phyloP scores from a whole-genome alignment of 1,139 yeast genomes.

The Wickerhamiella infanticola region DNA sequence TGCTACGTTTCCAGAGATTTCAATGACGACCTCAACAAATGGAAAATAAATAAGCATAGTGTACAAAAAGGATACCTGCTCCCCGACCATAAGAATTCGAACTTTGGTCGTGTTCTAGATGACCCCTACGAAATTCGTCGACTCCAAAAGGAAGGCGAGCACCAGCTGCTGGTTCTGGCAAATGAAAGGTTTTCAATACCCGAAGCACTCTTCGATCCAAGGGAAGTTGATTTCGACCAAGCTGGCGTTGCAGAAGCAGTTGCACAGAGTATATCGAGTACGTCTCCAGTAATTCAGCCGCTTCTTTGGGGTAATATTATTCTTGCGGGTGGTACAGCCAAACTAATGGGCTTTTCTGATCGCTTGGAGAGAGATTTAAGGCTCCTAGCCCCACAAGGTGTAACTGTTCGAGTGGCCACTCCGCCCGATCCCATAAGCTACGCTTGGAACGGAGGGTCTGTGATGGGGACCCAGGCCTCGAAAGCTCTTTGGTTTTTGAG shows the following conservation, averaged over 20 bases:
- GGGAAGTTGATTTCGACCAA: conserved; percentile 59
- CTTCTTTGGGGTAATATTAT: conserved; percentile 65
- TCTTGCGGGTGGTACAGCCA: conserved; percentile 70
- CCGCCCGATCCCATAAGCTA: conserved; percentile 31
- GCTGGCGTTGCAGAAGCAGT: conserved; percentile 62
- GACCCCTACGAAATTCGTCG: conserved; percentile 32
- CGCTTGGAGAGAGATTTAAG: conserved; percentile 33
- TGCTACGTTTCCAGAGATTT: conserved; percentile 63
- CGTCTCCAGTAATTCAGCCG: conserved; percentile 66
- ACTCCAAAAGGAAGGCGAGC: conserved; percentile 25
- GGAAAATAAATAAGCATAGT: conserved; percentile 19
- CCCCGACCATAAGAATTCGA: conserved; percentile 57
- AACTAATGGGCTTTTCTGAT: conserved; percentile 48
- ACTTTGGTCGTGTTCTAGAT: conserved; percentile 36
- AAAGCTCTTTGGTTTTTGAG: conserved; percentile 43
- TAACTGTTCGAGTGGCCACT: conserved; percentile 32
- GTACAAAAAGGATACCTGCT: conserved; percentile 49
- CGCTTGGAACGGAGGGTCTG: conserved; percentile 44
- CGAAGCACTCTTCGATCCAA: conserved; percentile 77
- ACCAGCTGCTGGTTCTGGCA: conserved; percentile 49
- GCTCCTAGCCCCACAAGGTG: conserved; percentile 22
- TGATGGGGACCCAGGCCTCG: conserved; percentile 36
- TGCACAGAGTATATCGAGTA: conserved; percentile 48
- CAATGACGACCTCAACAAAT: conserved; percentile 33
- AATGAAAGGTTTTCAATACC: conserved; percentile 86